Conservation (phyloP, 148 eudicot genomes). For the Nepenthes mirabilis region DNA sequence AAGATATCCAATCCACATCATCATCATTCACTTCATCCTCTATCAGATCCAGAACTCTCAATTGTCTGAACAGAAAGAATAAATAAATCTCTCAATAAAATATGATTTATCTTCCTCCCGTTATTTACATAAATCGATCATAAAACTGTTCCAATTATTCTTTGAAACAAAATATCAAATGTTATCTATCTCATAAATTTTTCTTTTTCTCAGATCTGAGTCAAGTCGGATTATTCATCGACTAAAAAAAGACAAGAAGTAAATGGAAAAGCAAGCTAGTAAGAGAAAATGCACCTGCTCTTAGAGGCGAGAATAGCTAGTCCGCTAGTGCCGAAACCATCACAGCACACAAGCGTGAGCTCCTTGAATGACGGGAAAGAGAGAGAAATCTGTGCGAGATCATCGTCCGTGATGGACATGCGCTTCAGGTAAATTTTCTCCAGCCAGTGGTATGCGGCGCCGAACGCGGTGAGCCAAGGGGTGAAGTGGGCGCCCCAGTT, state of each 20-base stretch:
- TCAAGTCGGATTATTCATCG: not conserved
- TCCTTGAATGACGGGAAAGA: slow-evolving; percentile 36
- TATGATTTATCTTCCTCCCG: not conserved
- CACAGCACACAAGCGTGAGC: slow-evolving; percentile 58
- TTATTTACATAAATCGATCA: no score
- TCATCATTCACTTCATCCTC: slow-evolving; percentile 57
- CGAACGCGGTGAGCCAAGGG: slow-evolving; percentile 36
- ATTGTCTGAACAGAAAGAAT: slow-evolving; percentile 27
- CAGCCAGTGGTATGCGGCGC: slow-evolving; percentile 24
- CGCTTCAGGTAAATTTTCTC: slow-evolving; percentile 48
- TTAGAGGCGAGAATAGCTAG: slow-evolving; percentile 42
- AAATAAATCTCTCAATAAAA: not conserved
- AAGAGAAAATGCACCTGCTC: slow-evolving; percentile 31
- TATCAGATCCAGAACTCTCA: slow-evolving; percentile 69
- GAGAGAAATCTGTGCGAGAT: slow-evolving; percentile 24
- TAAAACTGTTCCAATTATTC: no score
- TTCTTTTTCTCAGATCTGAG: slow-evolving; percentile 13
- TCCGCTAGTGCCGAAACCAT: slow-evolving; percentile 56
- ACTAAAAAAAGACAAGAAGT: not conserved
- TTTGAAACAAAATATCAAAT: no score
- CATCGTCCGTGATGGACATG: slow-evolving; percentile 50
- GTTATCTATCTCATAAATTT: not conserved
- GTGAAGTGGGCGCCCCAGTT: slow-evolving; percentile 56
- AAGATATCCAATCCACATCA: slow-evolving; percentile 80
- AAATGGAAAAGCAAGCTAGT: not conserved